Conservation (phyloP, 352 stramenopile species). For the Pythium aquatile region DNA sequence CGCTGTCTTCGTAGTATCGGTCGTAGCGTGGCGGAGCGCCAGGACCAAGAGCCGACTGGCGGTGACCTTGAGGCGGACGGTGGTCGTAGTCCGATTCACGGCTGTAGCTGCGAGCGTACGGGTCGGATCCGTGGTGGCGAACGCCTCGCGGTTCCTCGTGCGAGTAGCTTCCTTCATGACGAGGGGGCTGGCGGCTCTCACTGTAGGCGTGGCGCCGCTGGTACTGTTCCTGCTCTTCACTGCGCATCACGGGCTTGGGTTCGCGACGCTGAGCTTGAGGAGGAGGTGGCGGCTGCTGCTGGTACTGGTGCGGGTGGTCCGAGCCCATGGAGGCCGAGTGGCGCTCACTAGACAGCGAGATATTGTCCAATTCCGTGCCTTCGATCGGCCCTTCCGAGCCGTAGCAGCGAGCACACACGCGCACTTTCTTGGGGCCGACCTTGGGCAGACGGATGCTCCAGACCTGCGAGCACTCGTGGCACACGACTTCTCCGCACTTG, state of each 20-base stretch:
- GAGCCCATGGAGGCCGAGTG: constrained; percentile 27
- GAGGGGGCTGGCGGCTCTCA: neutral
- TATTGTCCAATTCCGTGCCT: neutral
- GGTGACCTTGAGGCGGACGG: neutral
- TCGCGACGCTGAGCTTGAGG: neutral
- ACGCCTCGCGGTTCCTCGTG: neutral
- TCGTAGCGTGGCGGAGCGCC: neutral
- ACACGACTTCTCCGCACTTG: constrained; percentile 77
- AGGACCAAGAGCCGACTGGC: neutral
- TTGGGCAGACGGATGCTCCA: constrained; percentile 53
- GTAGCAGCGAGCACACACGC: constrained; percentile 57
- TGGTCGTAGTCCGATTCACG: constrained; percentile 16
- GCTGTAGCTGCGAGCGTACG: constrained; percentile 15
- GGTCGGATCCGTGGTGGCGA: constrained; percentile 6
- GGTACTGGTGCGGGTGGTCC: neutral
- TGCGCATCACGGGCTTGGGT: neutral
- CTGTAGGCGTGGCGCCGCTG: neutral
- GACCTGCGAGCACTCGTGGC: constrained; percentile 52
- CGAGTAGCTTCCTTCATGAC: neutral
- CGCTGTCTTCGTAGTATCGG: constrained; percentile 3
- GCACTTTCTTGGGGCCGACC: constrained; percentile 47
- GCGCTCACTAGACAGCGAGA: constrained; percentile 26
- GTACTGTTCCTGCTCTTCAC: neutral
- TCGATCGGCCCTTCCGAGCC: constrained; percentile 29
- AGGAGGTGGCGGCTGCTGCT: constrained; percentile 13